phyloP scores from a whole-genome alignment of 2,329 filamentous ascomycete genomes.

The Trichoderma gracile region DNA sequence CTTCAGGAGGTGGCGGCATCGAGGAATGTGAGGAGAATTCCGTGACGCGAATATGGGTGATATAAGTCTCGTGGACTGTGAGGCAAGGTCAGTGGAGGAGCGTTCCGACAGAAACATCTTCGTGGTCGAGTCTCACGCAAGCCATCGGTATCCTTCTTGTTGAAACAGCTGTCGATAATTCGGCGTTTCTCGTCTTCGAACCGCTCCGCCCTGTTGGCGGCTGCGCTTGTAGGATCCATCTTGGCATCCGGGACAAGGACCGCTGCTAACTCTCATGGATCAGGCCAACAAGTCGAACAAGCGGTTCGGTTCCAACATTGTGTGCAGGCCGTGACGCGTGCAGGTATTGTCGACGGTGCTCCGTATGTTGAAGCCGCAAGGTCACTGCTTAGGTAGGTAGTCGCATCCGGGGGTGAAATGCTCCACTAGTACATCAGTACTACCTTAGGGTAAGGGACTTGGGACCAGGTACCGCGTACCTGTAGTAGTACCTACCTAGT shows the following conservation, averaged over 20 bases:
- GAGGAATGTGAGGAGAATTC: constrained; percentile 86
- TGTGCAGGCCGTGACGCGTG: constrained; percentile 16
- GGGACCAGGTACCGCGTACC: too few species aligned
- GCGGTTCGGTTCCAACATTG: constrained; percentile 28
- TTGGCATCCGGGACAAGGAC: constrained; percentile 16
- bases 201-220: constrained; percentile 64
- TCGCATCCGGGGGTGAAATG: neutral
- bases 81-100: constrained; percentile 27
- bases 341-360: neutral
- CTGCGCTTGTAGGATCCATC: constrained; percentile 45
- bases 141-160: constrained; percentile 83
- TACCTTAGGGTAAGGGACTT: too few species aligned
- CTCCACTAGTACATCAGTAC: too few species aligned
- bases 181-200: constrained; percentile 97
- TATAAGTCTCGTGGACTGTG: constrained; percentile 76
- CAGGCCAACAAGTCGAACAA: constrained; percentile 4
- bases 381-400: constrained; percentile 20
- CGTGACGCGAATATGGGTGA: constrained; percentile 89
- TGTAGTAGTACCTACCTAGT: too few species aligned
- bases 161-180: constrained; percentile 93
- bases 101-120: neutral
- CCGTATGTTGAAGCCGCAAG: constrained; percentile 7
- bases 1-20: constrained; percentile 77
- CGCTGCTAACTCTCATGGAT: neutral
- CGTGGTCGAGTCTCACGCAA: constrained; percentile 62